Base-by-base conservation (phyloP, 768 basidiomycete species). In the Lentinula sp. region DNA sequence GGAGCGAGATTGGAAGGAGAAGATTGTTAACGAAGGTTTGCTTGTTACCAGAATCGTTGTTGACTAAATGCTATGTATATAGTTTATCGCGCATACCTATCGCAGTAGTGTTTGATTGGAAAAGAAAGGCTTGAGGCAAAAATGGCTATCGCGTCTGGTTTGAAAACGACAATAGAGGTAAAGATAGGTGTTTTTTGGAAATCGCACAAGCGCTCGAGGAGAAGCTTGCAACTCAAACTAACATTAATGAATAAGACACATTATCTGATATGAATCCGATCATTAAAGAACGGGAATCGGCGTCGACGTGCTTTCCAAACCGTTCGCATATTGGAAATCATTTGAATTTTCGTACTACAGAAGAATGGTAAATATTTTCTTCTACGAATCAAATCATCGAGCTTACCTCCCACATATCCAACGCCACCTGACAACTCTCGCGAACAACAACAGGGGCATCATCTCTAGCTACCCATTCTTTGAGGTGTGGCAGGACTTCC, bases 381-480 rank as follows among this genome's bases (percentile, higher is more conserved):
- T 20, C 36, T 39, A 28, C 9, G 33, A 4, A 6, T 33, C 23
- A 6, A 28, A 18, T 15, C 37, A 39, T 33, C 12, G n/a, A 28
- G 23, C 39, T 56, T 59, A 90, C 91, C 86, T 94, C 92, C 86
- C 91, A 97, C 93, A 98, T 94, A 72, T 97, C 97, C 58, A 99
- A 82, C 2, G 97, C 97, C 54, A 99, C 87, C 68, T 94, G 86
- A 73, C 97, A 98, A 65, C 95, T 97, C 74, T 99, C 95, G 59
- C 88, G 84, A 2, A 99, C 97, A 20, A 98, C 95, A 13, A 82
- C 77, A 0, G 95, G 95, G 7, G 91, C 86, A 66, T 94, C 91
- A 62, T 83, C 79, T 64, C 87, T 81, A 23, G 72, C 74, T 79
- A 90, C 85, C 87, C 93, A 97, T 71, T 95, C 90, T 65, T 86